Conservation (phyloP, 2,329 filamentous ascomycete species). For the Fusarium pseudonygamai region DNA sequence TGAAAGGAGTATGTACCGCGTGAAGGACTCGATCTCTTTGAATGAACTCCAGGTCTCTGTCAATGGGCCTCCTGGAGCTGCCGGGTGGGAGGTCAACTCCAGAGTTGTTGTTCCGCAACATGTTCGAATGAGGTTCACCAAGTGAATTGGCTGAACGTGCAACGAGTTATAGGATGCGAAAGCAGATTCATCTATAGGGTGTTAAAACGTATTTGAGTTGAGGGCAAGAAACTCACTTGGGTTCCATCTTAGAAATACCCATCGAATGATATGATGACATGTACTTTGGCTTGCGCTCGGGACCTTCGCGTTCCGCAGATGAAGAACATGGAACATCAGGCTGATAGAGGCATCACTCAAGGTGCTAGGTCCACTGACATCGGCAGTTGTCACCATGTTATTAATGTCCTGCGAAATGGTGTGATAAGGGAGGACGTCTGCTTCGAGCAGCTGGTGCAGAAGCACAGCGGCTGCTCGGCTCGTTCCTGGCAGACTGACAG, state of each 20-base stretch:
- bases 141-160: constrained; percentile 71
- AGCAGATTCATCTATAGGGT: constrained; percentile 67
- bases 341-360: constrained; percentile 82
- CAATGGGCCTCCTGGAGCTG: constrained; percentile 58
- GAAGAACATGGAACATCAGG: constrained; percentile 76
- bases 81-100: constrained; percentile 43
- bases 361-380: constrained; percentile 80
- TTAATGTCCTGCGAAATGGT: constrained; percentile 75
- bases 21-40: constrained; percentile 54
- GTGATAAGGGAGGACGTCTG: constrained; percentile 73
- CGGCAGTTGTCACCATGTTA: constrained; percentile 77
- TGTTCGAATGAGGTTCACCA: constrained; percentile 74
- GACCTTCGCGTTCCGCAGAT: constrained; percentile 71
- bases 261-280: constrained; percentile 78
- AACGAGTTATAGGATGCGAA: constrained; percentile 72
- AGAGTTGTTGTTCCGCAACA: constrained; percentile 67
- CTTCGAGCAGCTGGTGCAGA: constrained; percentile 73
- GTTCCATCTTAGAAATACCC: constrained; percentile 85
- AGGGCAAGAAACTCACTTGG: constrained; percentile 66
- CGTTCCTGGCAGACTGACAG: constrained; percentile 73
- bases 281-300: constrained; percentile 74
- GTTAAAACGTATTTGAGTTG: not conserved
- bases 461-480: constrained; percentile 82
- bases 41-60: constrained; percentile 59
- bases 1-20: constrained; percentile 66